A percentile compares a stretch with the other conserved stretches of the same genome.
These are phyloP conservation scores for Alisma plantagoaquatica DNA, from an alignment of 106 monocot genomes.

Conservation along the genomic window DNA sequence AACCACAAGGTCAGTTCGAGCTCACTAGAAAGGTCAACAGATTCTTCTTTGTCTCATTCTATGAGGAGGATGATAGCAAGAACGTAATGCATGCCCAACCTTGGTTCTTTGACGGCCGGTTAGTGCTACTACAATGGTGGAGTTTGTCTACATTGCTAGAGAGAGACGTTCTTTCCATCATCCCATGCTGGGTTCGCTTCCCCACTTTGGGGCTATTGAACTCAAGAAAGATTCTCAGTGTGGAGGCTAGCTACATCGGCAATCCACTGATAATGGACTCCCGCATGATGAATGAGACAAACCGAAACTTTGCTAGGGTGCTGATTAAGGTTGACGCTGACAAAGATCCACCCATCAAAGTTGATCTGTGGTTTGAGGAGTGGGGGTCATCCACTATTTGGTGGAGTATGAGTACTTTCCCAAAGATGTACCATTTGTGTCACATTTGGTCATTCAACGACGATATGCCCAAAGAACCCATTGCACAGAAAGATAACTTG, in stretches of 20 bases:
- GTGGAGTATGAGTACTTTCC: too few relatives aligned
- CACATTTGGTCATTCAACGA: too few relatives aligned
- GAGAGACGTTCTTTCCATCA: background rate
- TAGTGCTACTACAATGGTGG: background rate
- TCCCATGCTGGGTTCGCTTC: background rate
- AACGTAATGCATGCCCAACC: background rate
- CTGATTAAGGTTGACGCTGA: too few relatives aligned
- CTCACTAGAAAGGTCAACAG: background rate
- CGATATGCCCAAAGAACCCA: too few relatives aligned
- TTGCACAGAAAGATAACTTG: too few relatives aligned
- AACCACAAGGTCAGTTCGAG: background rate
- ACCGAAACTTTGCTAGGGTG: too few relatives aligned
- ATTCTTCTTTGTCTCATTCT: background rate
- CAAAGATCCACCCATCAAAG: too few relatives aligned
- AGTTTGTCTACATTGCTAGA: background rate
- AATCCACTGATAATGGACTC: background rate
- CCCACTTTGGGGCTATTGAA: background rate
- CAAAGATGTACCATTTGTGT: too few relatives aligned
- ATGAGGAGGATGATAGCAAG: background rate
- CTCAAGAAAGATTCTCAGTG: background rate
- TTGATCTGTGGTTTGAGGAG: too few relatives aligned
- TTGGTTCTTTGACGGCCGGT: background rate
- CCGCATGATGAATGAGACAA: background rate
- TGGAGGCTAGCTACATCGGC: background rate
- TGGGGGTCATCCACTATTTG: too few relatives aligned